Percentiles rank a stretch among this genome's conserved stretches.
These are phyloP conservation scores for Fusarium falciforme DNA, from an alignment of 2,329 filamentous ascomycete species.

Conservation along the genomic window DNA sequence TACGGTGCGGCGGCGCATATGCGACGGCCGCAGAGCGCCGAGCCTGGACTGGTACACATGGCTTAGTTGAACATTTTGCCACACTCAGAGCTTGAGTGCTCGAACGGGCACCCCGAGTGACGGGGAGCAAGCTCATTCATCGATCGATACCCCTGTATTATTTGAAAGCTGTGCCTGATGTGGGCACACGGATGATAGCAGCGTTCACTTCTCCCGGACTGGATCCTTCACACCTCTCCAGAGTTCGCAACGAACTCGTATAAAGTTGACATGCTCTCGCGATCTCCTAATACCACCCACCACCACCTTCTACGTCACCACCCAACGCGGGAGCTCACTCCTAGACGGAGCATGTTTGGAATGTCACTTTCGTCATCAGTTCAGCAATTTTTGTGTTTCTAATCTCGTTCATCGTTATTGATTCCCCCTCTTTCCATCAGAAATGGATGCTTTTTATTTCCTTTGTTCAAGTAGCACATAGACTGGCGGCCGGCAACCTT, in stretches of 20 bases:
- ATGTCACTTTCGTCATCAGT: constrained; percentile 28
- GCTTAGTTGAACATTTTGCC: constrained; percentile 45
- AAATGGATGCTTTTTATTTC: constrained; percentile 35
- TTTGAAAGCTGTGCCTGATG: constrained; percentile 24
- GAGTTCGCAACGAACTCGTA: constrained; percentile 30
- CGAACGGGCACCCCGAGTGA: constrained; percentile 7
- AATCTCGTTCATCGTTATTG: constrained; percentile 27
- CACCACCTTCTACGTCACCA: constrained; percentile 6
- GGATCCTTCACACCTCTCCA: constrained; percentile 22
- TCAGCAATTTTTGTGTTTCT: constrained; percentile 16
- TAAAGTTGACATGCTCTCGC: constrained; percentile 34
- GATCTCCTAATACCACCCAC: constrained; percentile 35
- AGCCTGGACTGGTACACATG: constrained; percentile 65
- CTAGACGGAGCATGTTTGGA: constrained; percentile 43
- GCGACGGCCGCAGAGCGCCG: constrained; percentile 79
- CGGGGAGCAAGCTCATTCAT: constrained; percentile 17
- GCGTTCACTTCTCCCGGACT: constrained; percentile 37
- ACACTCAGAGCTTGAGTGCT: constrained; percentile 20
- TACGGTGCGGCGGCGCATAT: constrained; percentile 74
- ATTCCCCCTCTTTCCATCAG: constrained; percentile 37
- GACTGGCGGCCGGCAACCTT: constrained; percentile 44
- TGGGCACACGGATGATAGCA: constrained; percentile 22
- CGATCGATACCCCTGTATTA: constrained; percentile 41
- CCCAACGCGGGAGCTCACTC: constrained; percentile 33
- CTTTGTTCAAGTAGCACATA: constrained; percentile 45